Evolutionary conservation across 305 asterid species (phyloP).

Genomic region (Rubia occidens): DNA sequence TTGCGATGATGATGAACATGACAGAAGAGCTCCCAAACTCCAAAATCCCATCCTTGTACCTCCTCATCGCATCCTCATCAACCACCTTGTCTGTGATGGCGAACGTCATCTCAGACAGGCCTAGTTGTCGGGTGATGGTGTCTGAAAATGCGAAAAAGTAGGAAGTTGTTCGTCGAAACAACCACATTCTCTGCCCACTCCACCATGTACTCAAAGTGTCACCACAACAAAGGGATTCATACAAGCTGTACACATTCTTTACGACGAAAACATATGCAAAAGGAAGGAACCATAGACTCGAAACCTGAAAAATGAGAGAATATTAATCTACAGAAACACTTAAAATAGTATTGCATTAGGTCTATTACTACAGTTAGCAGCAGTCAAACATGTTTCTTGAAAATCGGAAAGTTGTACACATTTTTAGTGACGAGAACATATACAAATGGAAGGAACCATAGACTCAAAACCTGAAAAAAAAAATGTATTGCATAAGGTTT

Average conservation of each 20-base stretch:
- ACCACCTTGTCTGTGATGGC: constrained; percentile 47
- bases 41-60: constrained; percentile 45
- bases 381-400: neutral
- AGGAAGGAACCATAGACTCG: constrained; percentile 54
- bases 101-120: constrained; percentile 45
- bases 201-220: constrained; percentile 55
- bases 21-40: constrained; percentile 65
- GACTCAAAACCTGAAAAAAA: constrained; percentile 23
- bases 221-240: constrained; percentile 39
- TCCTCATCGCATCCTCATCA: constrained; percentile 38
- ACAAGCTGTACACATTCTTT: constrained; percentile 29
- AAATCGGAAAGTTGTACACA: constrained; percentile 21
- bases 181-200: constrained; percentile 57
- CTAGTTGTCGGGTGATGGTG: constrained; percentile 30
- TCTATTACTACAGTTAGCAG: neutral
- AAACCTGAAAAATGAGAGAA: constrained; percentile 25
- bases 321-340: neutral
- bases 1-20: constrained; percentile 37
- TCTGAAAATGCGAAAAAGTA: constrained; percentile 50
- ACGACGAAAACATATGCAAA: constrained; percentile 42
- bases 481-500: too few relatives aligned
- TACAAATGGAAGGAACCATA: constrained; percentile 54
- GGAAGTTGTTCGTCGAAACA: constrained; percentile 41
- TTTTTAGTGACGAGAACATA: constrained; percentile 34
- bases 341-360: too few relatives aligned